These are phyloP conservation scores for Astrothelium subdiscretum DNA, from an alignment of 495 filamentous ascomycete genomes.

Conservation along the genomic window DNA sequence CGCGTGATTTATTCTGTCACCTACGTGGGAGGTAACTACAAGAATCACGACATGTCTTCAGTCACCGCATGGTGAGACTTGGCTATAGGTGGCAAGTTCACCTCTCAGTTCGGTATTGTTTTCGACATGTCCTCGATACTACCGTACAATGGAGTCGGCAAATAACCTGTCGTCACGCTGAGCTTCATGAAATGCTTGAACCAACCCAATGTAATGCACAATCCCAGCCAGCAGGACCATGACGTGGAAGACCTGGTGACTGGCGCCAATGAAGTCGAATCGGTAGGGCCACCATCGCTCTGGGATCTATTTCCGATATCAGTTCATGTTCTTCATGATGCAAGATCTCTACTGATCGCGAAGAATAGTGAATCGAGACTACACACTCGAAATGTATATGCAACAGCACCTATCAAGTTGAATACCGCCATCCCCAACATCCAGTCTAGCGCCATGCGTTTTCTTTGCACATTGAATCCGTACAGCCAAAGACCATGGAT, in stretches of 20 bases:
- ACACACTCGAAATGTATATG: not conserved
- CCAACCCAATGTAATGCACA: constrained; percentile 32
- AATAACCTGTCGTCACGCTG: not conserved
- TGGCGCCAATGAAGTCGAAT: constrained; percentile 40
- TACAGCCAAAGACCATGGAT: constrained; percentile 31
- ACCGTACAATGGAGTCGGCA: not conserved
- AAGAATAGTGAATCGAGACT: too few relatives aligned
- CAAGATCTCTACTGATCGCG: too few relatives aligned
- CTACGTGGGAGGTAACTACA: too few relatives aligned
- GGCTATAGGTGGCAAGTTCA: too few relatives aligned
- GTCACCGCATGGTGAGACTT: too few relatives aligned
- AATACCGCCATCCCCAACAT: constrained; percentile 19
- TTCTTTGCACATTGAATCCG: constrained; percentile 29
- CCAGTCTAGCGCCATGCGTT: constrained; percentile 34
- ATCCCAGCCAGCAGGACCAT: constrained; percentile 37
- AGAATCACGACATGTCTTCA: too few relatives aligned
- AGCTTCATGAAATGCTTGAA: constrained; percentile 28
- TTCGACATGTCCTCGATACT: too few relatives aligned
- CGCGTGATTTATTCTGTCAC: too few relatives aligned
- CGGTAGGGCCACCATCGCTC: constrained; percentile 34
- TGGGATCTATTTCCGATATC: constrained; percentile 26
- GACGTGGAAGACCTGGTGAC: constrained; percentile 43
- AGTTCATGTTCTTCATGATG: constrained; percentile 7
- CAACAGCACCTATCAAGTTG: not conserved
- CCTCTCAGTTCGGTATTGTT: too few relatives aligned